Conservation (phyloP, 768 basidiomycete species). For the Agaricus sinodeliciosus region DNA sequence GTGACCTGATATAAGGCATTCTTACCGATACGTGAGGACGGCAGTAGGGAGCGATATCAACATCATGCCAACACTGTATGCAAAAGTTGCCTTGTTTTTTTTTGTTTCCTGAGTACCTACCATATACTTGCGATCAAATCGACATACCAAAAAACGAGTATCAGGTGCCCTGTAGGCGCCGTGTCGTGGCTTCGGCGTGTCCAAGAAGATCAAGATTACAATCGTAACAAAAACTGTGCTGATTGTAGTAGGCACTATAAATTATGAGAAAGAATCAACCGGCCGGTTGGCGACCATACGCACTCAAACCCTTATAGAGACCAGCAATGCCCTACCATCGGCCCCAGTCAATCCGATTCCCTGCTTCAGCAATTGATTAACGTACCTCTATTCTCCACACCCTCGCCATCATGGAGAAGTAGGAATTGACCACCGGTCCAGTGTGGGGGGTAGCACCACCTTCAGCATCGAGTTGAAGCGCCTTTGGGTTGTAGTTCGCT, state of each 20-base stretch:
- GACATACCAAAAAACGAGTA: slow-evolving; percentile 40
- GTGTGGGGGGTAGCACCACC: slow-evolving; percentile 72
- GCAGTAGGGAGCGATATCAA: slow-evolving; percentile 61
- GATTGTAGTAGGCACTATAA: slow-evolving; percentile 34
- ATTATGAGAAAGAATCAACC: neutral
- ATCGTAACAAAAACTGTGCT: slow-evolving; percentile 51
- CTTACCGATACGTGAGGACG: slow-evolving; percentile 73
- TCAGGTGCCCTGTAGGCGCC: slow-evolving; percentile 61
- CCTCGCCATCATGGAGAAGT: slow-evolving; percentile 65
- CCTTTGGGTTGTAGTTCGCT: slow-evolving; percentile 83
- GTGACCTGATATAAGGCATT: neutral
- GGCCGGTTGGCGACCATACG: slow-evolving; percentile 12
- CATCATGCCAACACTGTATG: slow-evolving; percentile 61
- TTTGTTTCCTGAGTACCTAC: neutral
- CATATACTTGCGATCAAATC: neutral
- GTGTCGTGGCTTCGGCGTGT: slow-evolving; percentile 52
- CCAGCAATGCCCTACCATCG: slow-evolving; percentile 53
- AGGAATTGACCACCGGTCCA: slow-evolving; percentile 70
- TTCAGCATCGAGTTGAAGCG: slow-evolving; percentile 72
- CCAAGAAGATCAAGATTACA: slow-evolving; percentile 52
- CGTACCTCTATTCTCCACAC: slow-evolving; percentile 70
- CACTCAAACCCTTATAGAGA: slow-evolving; percentile 74
- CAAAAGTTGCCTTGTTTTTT: slow-evolving; percentile 43
- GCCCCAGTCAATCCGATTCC: neutral
- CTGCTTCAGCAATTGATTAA: neutral